Evolutionary conservation across 768 basidiomycete genomes (phyloP).

Genomic region (Chlorophyllum brunneum): DNA sequence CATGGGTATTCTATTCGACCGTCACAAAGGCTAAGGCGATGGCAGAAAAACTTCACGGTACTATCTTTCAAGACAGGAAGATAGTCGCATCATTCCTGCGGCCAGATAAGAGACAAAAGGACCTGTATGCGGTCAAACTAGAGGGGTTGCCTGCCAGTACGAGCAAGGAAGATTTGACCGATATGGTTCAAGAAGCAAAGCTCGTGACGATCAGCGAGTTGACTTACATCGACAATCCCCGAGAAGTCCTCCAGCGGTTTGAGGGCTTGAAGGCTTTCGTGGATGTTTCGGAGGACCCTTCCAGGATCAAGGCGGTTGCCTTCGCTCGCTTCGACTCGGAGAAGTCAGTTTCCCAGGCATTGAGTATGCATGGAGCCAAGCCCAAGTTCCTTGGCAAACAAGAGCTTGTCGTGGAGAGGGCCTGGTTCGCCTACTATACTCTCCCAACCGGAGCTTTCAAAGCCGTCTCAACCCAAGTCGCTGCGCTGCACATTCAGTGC

Average conservation of each 20-base stretch:
- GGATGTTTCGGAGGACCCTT: slow-evolving; percentile 26
- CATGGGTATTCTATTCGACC: slow-evolving; percentile 44
- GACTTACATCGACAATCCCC: slow-evolving; percentile 31
- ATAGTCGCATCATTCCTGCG: slow-evolving; percentile 36
- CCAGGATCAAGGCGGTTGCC: slow-evolving; percentile 31
- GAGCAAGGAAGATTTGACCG: slow-evolving; percentile 27
- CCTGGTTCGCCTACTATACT: slow-evolving; percentile 38
- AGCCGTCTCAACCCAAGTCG: slow-evolving; percentile 21
- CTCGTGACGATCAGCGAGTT: slow-evolving; percentile 29
- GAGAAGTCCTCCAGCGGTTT: slow-evolving; percentile 27
- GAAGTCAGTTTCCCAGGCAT: slow-evolving; percentile 19
- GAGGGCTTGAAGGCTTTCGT: slow-evolving; percentile 40
- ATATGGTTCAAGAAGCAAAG: slow-evolving; percentile 25
- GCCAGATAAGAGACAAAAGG: slow-evolving; percentile 29
- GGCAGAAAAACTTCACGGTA: slow-evolving; percentile 35
- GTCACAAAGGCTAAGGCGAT: slow-evolving; percentile 40
- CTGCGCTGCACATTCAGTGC: slow-evolving; percentile 7
- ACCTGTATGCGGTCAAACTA: slow-evolving; percentile 40
- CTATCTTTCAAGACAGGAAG: slow-evolving; percentile 32
- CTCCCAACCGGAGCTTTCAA: slow-evolving; percentile 30
- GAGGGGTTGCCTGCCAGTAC: slow-evolving; percentile 36
- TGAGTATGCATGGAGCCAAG: slow-evolving; percentile 22
- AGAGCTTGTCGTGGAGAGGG: slow-evolving; percentile 32
- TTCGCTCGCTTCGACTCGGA: slow-evolving; percentile 30
- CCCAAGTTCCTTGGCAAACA: slow-evolving; percentile 35